Evolutionary conservation across 768 basidiomycete genomes (phyloP), one percentile per base, ranked within the genome.

Genomic region (Amyloporia xantha): DNA sequence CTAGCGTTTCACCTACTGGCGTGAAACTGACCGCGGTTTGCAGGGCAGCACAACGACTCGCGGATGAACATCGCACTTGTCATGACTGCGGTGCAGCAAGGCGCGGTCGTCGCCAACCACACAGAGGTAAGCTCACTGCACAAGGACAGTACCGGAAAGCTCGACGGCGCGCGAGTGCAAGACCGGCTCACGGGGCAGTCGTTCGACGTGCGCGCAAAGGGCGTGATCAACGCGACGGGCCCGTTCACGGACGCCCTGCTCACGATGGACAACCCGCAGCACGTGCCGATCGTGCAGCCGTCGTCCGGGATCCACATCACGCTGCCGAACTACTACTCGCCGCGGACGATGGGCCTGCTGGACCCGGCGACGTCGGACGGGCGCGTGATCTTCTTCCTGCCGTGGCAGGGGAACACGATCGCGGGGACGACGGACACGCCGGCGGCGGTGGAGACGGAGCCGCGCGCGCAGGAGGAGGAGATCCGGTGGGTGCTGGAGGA

Each of bases 361-460:
- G 96, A 98, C 66, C 96, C 95, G 1, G 76, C 91, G 2, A 96
- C 96, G 3, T 91, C 89, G 0, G 95, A 99, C 55, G 95, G 95
- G 0, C 86, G 95, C 24, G 94, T 99, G 48, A 95, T 99, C 62
- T 99, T 97, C 77, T 96, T 99, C 78, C 79, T 99, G 9, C 95
- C 95, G 0, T 99, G 96, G 95, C 86, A 97, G 68, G 95, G 95
- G 7, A 91, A 86, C 71, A 93, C 93, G 35, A 93, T 99, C 54
- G 95, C 95, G 1, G 95, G 95, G 20, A 97, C 96, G 2, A 99
- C 95, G 6, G 95, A 99, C 65, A 76, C 87, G 0, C 85, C 86
- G 0, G 82, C 86, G 2, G 62, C 68, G 1, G 86, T 95, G 46
- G 72, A 74, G 26, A 74, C 75, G 30, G 82, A 93, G 55, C 94